These are phyloP conservation scores for Sclerotinia sclerotiorum DNA, from an alignment of 2,329 filamentous ascomycete genomes.

Conservation along the genomic window DNA sequence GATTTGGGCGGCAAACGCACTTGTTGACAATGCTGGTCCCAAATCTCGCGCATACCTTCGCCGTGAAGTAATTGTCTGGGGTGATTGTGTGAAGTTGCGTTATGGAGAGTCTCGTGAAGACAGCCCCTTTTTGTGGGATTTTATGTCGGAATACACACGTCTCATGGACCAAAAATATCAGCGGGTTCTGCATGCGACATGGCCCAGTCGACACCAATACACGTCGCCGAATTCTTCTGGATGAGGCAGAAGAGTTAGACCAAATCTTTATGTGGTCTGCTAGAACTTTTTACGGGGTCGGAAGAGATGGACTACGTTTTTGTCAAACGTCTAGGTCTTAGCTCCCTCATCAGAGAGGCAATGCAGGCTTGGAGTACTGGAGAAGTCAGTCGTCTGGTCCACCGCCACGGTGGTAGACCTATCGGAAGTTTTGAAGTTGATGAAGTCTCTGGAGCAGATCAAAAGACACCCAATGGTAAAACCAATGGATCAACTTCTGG, in stretches of 20 bases:
- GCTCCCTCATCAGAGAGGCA: slow-evolving; percentile 88
- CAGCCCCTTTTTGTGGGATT: slow-evolving; percentile 91
- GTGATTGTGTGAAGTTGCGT: slow-evolving; percentile 94
- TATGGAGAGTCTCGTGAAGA: slow-evolving; percentile 80
- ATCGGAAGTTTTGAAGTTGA: slow-evolving; percentile 98
- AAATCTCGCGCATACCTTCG: slow-evolving; percentile 90
- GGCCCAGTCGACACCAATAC: slow-evolving; percentile 92
- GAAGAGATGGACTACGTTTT: slow-evolving; percentile 97
- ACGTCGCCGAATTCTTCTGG: slow-evolving; percentile 91
- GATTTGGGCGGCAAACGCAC: slow-evolving; percentile 96
- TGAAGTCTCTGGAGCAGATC: slow-evolving; percentile 67
- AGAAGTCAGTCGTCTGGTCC: slow-evolving; percentile 88
- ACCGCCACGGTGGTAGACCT: slow-evolving; percentile 87
- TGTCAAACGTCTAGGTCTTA: slow-evolving; percentile 87
- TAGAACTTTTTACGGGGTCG: slow-evolving; percentile 90
- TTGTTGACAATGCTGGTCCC: slow-evolving; percentile 90
- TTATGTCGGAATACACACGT: slow-evolving; percentile 90
- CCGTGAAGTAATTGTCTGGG: slow-evolving; percentile 96
- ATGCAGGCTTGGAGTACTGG: slow-evolving; percentile 98
- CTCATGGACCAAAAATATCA: slow-evolving; percentile 93
- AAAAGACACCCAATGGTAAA: slow-evolving; percentile 38
- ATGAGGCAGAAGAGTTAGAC: slow-evolving; percentile 86
- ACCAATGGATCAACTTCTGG: slow-evolving; percentile 39
- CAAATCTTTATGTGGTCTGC: slow-evolving; percentile 89
- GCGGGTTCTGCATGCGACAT: slow-evolving; percentile 97